These are phyloP conservation scores for Telopea speciosissima DNA, from an alignment of 177 flowering plant genomes.

Conservation along the genomic window DNA sequence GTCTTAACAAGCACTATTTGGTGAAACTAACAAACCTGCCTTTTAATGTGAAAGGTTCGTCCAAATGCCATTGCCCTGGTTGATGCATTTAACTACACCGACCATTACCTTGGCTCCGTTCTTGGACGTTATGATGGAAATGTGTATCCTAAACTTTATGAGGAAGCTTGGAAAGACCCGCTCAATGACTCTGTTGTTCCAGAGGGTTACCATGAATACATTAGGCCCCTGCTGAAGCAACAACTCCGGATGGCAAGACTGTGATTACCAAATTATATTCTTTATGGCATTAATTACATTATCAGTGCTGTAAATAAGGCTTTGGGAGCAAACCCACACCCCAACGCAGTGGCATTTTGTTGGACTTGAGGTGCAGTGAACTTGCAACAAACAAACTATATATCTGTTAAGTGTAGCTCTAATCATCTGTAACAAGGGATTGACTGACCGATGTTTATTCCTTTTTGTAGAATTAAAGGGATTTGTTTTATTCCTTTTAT, in stretches of 20 bases:
- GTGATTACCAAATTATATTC: constrained; percentile 18
- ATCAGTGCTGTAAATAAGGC: background rate
- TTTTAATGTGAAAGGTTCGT: constrained; percentile 44
- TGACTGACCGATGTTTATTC: too few relatives aligned
- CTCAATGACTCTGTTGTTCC: constrained; percentile 77
- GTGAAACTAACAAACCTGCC: background rate
- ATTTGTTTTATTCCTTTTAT: too few relatives aligned
- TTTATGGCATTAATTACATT: background rate
- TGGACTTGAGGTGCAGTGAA: too few relatives aligned
- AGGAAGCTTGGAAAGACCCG: constrained; percentile 96
- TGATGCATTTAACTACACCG: constrained; percentile 92
- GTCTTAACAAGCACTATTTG: background rate
- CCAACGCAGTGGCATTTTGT: background rate
- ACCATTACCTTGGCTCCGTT: constrained; percentile 81
- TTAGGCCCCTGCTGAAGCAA: constrained; percentile 73
- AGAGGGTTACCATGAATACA: constrained; percentile 80
- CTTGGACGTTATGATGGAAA: constrained; percentile 95
- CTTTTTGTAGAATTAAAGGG: too few relatives aligned
- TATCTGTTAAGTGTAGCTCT: too few relatives aligned
- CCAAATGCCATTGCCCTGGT: constrained; percentile 93
- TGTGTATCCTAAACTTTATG: constrained; percentile 88
- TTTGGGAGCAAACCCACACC: background rate
- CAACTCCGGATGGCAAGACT: constrained; percentile 62
- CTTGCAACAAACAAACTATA: too few relatives aligned
- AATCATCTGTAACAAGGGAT: too few relatives aligned